Evolutionary conservation across 2,329 filamentous ascomycete genomes (phyloP), one percentile per base, ranked within the genome.

Genomic region (Fusarium nanum): DNA sequence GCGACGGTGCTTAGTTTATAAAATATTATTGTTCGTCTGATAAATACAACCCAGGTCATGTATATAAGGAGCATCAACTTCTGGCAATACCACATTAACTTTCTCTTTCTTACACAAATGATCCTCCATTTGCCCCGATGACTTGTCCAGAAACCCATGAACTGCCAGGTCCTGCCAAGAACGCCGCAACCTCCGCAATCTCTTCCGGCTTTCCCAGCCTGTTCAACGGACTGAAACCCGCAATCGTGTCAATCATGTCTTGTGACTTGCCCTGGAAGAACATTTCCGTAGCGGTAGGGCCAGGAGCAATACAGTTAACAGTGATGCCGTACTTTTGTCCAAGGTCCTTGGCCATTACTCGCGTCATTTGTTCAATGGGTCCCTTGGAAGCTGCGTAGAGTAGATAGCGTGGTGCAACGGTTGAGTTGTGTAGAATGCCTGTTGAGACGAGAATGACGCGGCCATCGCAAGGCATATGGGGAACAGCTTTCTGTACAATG

Each of bases 141-240:
- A 63, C 9, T 9, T 64, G 60, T 1, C 58, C 58, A 40, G 60
- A 64, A 7, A 64, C 49, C 60, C 60, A 64, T 4, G 60, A 63
- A 12, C 60, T 63, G 3, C 28, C 30, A 1, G 60, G 48, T 2
- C 60, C 60, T 7, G 58, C 60, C 8, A 64, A 32, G 18, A 64
- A 64, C 0, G 48, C 34, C 16, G 60, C 60, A 4, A 63, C 25
- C 2, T 44, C 60, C 1, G 60, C 60, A 2, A 64, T 56, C 14
- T 64, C 60, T 2, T 63, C 32, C 3, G 60, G 48, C 2, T 12
- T 64, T 3, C 60, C 60, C 2, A 64, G 12, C 6, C 60, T 45
- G 0, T 46, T 60, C 1, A 64, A 13, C 0, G 60, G 60, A 13
- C 60, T 64, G 0, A 56, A 48, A 0, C 57, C 20, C 1, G 60